These are phyloP conservation scores for Termitomyces sp. DNA, from an alignment of 1,284 basidiomycete genomes.

Conservation along the genomic window DNA sequence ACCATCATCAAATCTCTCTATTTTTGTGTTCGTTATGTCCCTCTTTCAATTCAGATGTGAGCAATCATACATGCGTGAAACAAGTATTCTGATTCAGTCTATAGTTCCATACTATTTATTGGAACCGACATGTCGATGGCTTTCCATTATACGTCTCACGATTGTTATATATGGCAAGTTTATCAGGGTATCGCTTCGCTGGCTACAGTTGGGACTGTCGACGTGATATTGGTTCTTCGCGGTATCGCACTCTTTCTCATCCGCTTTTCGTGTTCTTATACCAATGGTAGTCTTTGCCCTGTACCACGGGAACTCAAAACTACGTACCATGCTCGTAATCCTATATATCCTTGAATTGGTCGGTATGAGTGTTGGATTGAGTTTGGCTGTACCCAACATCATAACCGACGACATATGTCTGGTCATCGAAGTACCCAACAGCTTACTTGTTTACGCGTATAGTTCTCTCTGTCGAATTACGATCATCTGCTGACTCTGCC, in stretches of 20 bases:
- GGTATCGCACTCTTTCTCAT: slow-evolving; percentile 14
- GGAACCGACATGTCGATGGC: slow-evolving; percentile 29
- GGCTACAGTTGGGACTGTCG: slow-evolving; percentile 24
- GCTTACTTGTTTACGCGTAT: too few relatives aligned
- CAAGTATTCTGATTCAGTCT: neutral
- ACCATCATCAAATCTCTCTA: slow-evolving; percentile 30
- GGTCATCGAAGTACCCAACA: too few relatives aligned
- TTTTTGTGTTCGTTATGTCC: slow-evolving; percentile 32
- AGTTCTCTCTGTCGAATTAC: too few relatives aligned
- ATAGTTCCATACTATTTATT: slow-evolving; percentile 30
- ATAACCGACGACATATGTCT: neutral
- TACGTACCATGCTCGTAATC: slow-evolving; percentile 22
- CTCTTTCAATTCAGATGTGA: slow-evolving; percentile 32
- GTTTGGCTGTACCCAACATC: too few relatives aligned
- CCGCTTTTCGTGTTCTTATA: slow-evolving; percentile 8
- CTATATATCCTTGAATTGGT: slow-evolving; percentile 28
- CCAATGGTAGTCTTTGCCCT: slow-evolving; percentile 29
- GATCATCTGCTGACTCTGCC: too few relatives aligned
- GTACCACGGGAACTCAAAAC: slow-evolving; percentile 23
- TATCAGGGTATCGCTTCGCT: slow-evolving; percentile 31
- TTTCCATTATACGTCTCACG: slow-evolving; percentile 32
- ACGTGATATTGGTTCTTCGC: slow-evolving; percentile 34
- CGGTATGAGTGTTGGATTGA: too few relatives aligned
- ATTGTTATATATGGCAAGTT: slow-evolving; percentile 36
- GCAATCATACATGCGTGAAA: neutral